These are phyloP conservation scores for Nothophoma quercina DNA, from an alignment of 2,329 filamentous ascomycete species.

Conservation along the genomic window DNA sequence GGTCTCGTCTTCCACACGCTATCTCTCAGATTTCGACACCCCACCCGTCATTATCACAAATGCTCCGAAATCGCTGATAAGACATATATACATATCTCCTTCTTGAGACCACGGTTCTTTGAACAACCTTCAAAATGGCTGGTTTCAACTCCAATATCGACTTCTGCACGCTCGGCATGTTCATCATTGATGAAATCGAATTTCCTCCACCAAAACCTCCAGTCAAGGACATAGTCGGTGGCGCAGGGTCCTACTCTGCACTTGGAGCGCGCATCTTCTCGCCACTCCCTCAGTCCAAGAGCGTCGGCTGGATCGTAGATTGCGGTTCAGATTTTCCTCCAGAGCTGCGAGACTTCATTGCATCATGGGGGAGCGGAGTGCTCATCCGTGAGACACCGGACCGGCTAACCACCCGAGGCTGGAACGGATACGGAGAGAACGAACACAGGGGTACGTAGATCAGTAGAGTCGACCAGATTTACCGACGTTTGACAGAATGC, in stretches of 20 bases:
- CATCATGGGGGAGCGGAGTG: slow-evolving; percentile 78
- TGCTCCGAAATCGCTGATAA: slow-evolving; percentile 6
- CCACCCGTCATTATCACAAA: neutral
- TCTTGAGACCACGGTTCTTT: neutral
- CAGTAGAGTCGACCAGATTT: neutral
- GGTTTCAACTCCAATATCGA: slow-evolving; percentile 50
- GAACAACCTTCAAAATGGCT: neutral
- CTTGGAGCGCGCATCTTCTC: slow-evolving; percentile 90
- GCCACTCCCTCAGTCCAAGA: slow-evolving; percentile 67
- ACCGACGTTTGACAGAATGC: neutral
- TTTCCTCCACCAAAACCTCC: slow-evolving; percentile 74
- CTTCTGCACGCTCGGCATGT: slow-evolving; percentile 69
- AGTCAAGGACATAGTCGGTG: slow-evolving; percentile 81
- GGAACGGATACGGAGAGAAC: slow-evolving; percentile 84
- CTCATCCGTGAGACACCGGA: slow-evolving; percentile 70
- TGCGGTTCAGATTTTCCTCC: slow-evolving; percentile 85
- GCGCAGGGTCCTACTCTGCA: slow-evolving; percentile 85
- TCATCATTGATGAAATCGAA: slow-evolving; percentile 84
- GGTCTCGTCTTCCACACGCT: neutral
- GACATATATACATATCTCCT: neutral
- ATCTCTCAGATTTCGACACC: neutral
- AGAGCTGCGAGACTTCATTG: slow-evolving; percentile 68
- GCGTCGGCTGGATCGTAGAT: slow-evolving; percentile 91
- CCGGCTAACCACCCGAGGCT: slow-evolving; percentile 84
- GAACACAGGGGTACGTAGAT: slow-evolving; percentile 63